phyloP scores from a whole-genome alignment of 345 rosid species.

The Hibiscus mutabilis region DNA sequence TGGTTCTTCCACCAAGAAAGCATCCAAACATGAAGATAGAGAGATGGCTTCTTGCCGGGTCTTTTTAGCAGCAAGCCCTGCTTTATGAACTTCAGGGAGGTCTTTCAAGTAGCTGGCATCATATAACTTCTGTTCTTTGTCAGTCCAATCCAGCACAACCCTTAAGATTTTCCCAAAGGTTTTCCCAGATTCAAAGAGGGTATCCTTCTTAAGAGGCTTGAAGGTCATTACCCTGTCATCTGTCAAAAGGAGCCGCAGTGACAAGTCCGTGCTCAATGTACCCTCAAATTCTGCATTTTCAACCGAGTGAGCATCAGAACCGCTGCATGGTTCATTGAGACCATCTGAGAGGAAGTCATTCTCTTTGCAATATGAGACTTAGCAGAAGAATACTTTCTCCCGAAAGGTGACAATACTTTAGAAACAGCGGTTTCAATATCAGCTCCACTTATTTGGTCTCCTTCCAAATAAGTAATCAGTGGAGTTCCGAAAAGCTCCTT shows the following conservation, averaged over 20 bases:
- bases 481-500: slow-evolving; percentile 61
- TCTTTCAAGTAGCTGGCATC: slow-evolving; percentile 70
- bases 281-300: slow-evolving; percentile 34
- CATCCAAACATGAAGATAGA: slow-evolving; percentile 89
- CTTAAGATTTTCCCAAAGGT: slow-evolving; percentile 34
- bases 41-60: slow-evolving; percentile 75
- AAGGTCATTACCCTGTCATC: slow-evolving; percentile 28
- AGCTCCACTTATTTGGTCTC: slow-evolving; percentile 50
- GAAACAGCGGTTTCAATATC: slow-evolving; percentile 47
- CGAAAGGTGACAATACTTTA: slow-evolving; percentile 56
- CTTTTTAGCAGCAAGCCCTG: slow-evolving; percentile 55
- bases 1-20: slow-evolving; percentile 89
- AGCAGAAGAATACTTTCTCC: slow-evolving; percentile 34
- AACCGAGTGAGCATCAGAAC: slow-evolving; percentile 27
- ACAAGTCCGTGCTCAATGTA: slow-evolving; percentile 24
- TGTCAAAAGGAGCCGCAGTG: slow-evolving; percentile 36
- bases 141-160: slow-evolving; percentile 64
- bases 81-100: slow-evolving; percentile 68
- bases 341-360: slow-evolving; percentile 41
- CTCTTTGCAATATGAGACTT: slow-evolving; percentile 31
- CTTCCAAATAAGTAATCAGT: slow-evolving; percentile 50
- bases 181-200: slow-evolving; percentile 38
- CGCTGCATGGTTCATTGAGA: slow-evolving; percentile 38
- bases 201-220: slow-evolving; percentile 45
- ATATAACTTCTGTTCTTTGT: slow-evolving; percentile 48